Evolutionary conservation across 2,329 filamentous ascomycete species (phyloP), one percentile per base, ranked within the genome.

Genomic region (Penicillium sp.): DNA sequence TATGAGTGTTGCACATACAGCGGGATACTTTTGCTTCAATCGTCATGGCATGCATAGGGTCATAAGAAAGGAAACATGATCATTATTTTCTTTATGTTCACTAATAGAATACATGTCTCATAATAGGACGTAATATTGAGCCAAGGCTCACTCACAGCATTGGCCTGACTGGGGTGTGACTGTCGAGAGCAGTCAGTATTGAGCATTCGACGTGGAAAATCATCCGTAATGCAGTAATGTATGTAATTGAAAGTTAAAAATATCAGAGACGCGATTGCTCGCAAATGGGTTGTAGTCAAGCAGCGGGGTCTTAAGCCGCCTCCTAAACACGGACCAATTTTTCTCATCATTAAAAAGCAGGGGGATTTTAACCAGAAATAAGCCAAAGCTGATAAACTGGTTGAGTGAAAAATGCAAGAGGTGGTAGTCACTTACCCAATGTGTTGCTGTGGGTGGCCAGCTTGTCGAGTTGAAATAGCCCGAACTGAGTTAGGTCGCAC

Each of bases 311-410:
- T 93, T 93, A 90, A 92, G 85, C 86, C 89, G 88, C 87, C 88
- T 93, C 89, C 85, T 91, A 87, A 93, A 95, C 90, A 93, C 90
- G 90, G 91, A 93, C 91, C 89, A 93, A 93, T 88, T 83, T 83
- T 84, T 89, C 83, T 93, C 90, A 92, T 93, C 90, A 89, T 84
- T 69, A 69, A 42, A 42, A 75, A 77, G 64, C 63, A 48, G 11
- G 33, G 21, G 8, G 19, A 21, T 35, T 19, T 23, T 31, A 49
- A 47, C 29, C 43, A 47, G 26, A 26, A 23, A 46, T 19, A 25
- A 42, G 21, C 6, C 45, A 35, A 37, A 19, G 64, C 16, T 8
- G 16, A 42, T 23, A 10, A 27, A 39, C 13, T 37, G n/a, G 31
- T 59, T 71, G 54, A 65, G 66, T 65, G 62, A 64, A 50, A 61